Conservation (phyloP, 805 yeast genomes). For the Teunomyces atbi region DNA sequence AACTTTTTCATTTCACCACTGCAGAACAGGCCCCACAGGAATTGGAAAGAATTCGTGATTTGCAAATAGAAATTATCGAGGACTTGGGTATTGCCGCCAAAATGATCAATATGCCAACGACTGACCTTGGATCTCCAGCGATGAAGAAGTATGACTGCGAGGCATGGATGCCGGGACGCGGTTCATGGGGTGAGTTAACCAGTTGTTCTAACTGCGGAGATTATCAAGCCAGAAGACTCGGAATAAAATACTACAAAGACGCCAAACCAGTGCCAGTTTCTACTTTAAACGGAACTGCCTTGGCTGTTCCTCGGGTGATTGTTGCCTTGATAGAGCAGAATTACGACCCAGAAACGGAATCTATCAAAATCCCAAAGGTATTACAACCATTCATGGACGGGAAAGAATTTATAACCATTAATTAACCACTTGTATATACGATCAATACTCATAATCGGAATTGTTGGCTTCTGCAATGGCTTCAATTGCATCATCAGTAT, state of each 20-base stretch:
- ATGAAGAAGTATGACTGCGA: conserved; percentile 89
- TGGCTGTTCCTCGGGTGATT: conserved; percentile 91
- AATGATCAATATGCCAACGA: conserved; percentile 82
- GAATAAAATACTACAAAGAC: conserved; percentile 51
- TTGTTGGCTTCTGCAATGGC: conserved; percentile 12
- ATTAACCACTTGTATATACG: conserved; percentile 10
- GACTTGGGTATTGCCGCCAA: conserved; percentile 78
- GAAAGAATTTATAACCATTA: conserved; percentile 29
- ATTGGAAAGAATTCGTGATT: conserved; percentile 56
- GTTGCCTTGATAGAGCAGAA: conserved; percentile 86
- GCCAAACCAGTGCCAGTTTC: conserved; percentile 49
- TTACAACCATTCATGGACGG: conserved; percentile 74
- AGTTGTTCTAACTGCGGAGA: conserved; percentile 92
- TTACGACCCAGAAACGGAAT: conserved; percentile 57
- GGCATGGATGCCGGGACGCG: conserved; percentile 98
- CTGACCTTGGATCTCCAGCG: conserved; percentile 94
- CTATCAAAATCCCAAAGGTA: conserved; percentile 64
- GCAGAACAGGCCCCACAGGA: conserved; percentile 46
- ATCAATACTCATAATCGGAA: conserved; percentile 13
- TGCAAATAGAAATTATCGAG: conserved; percentile 63
- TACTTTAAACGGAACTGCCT: conserved; percentile 92
- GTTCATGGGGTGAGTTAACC: conserved; percentile 87
- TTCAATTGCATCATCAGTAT: conserved; percentile 6
- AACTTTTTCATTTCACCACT: conserved; percentile 72
- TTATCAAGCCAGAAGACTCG: conserved; percentile 81